Conservation (phyloP, 2,329 filamentous ascomycete species). For the Colletotrichum sp. region DNA sequence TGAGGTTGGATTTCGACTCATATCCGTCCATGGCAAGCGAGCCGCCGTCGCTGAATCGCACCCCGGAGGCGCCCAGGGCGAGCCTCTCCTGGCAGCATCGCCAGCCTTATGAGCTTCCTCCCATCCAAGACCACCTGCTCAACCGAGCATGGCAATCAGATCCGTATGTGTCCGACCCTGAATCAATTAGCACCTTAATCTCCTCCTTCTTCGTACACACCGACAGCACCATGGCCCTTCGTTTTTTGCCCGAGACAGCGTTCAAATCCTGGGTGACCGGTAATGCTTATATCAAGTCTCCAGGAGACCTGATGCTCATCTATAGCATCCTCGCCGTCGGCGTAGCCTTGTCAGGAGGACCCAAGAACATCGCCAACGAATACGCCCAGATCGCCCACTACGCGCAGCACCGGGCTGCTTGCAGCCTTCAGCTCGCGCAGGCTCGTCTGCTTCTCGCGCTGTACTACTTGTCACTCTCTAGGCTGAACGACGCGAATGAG, state of each 20-base stretch:
- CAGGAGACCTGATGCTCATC: slow-evolving; percentile 51
- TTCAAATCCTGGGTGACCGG: slow-evolving; percentile 43
- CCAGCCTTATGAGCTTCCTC: slow-evolving; percentile 44
- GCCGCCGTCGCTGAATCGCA: slow-evolving; percentile 35
- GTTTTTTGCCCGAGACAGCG: slow-evolving; percentile 44
- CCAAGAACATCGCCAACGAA: slow-evolving; percentile 40
- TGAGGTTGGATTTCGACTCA: slow-evolving; percentile 52
- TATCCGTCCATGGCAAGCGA: slow-evolving; percentile 39
- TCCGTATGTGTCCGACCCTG: slow-evolving; percentile 49
- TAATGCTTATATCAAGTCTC: slow-evolving; percentile 38
- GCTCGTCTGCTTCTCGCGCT: slow-evolving; percentile 69
- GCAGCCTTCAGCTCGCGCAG: slow-evolving; percentile 67
- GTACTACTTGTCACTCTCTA: slow-evolving; percentile 68
- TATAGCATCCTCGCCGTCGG: slow-evolving; percentile 49
- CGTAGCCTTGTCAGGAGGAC: slow-evolving; percentile 41
- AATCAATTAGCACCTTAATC: slow-evolving; percentile 42
- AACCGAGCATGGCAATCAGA: slow-evolving; percentile 56
- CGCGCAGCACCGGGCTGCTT: slow-evolving; percentile 43
- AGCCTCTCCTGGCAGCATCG: slow-evolving; percentile 41
- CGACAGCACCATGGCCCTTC: slow-evolving; percentile 45
- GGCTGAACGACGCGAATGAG: slow-evolving; percentile 66
- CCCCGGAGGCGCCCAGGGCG: slow-evolving; percentile 42
- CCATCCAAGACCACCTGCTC: slow-evolving; percentile 55
- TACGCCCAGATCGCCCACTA: slow-evolving; percentile 61
- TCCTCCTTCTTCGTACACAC: slow-evolving; percentile 48